Base-by-base conservation (phyloP, 2,329 filamentous ascomycete genomes). In the Ascochyta clinopodiicola region DNA sequence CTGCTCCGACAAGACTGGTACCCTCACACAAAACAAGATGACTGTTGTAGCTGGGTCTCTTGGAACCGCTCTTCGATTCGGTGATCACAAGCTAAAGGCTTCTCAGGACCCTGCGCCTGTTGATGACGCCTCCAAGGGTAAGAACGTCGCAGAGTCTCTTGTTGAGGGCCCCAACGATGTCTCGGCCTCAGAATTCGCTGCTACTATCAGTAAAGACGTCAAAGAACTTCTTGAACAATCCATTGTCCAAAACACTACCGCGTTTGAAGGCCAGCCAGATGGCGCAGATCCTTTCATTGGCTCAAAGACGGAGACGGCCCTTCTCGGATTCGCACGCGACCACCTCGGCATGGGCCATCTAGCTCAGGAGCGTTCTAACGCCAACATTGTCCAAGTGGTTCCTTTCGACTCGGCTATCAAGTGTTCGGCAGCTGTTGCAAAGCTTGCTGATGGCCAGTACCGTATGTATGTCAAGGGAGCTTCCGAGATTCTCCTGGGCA, bases 261-360 rank as follows among this genome's bases (percentile, higher is more conserved):
- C 74, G 72, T 72, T 83, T 72, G 54, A 81, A 72, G 49, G 76
- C 62, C 50, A 73, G 50, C 57, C 79, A 69, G 61, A 79, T 42
- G 53, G 75, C 60, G 22, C 79, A 48, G 57, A 81, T 42, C 75
- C 82, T 0, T 92, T 90, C 62, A 82, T 92, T 59, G 89, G 89
- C 27, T 91, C 89, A 5, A 92, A 91, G 75, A 92, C 89, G 0
- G 89, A 92, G 70, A 91, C 88, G 4, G 89, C 89, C 21, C 79
- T 92, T 12, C 80, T 92, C n/a, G 79, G 81, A 22, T 91, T 91
- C 68, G 86, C 88, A 19, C 82, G 83, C 44, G 85, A 89, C 44
- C 80, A 85, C 66, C 78, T 92, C 13, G 88, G 82, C 37, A 86
- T 92, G 79, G 84, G 83, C 6, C 80, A 82, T 0, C 75, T 90